Conservation (phyloP, 169 alveolate genomes). For the Cryptosporidium andersoni region DNA sequence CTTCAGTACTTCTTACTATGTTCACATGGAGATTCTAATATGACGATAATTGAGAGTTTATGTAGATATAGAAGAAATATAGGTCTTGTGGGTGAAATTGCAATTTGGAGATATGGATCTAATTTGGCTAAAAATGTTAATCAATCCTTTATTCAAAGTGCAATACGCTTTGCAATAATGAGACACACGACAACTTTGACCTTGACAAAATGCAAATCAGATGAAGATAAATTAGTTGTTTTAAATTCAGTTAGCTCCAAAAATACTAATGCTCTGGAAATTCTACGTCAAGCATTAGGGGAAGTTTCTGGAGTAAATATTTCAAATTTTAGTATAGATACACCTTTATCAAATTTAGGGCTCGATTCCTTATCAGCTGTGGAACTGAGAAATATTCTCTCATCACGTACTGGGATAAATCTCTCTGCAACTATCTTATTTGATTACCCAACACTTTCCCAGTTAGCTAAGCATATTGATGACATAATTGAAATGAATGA, state of each 20-base stretch:
- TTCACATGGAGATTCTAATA: constrained; percentile 5
- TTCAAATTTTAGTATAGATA: background rate
- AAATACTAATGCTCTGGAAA: background rate
- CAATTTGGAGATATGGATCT: constrained; percentile 61
- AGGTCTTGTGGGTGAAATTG: constrained; percentile 57
- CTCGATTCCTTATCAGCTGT: constrained; percentile 65
- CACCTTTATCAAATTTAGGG: constrained; percentile 32
- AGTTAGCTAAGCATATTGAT: constrained; percentile 8
- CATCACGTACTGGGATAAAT: background rate
- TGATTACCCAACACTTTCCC: constrained; percentile 54
- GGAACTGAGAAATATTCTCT: constrained; percentile 45
- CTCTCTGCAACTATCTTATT: constrained; percentile 36
- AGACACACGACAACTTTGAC: constrained; percentile 1
- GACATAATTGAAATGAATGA: background rate
- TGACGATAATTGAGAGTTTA: constrained; percentile 37
- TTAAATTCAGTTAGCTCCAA: background rate
- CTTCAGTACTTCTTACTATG: constrained; percentile 52
- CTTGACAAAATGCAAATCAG: background rate
- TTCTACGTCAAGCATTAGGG: constrained; percentile 1
- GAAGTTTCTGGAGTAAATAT: constrained; percentile 39
- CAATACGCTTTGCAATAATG: constrained; percentile 33
- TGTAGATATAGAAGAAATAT: constrained; percentile 56
- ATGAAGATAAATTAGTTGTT: background rate
- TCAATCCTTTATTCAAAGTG: constrained; percentile 26
- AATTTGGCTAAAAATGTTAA: too few species aligned